Base-by-base conservation (phyloP, 495 filamentous ascomycete genomes). In the Penicillium coprophilum region DNA sequence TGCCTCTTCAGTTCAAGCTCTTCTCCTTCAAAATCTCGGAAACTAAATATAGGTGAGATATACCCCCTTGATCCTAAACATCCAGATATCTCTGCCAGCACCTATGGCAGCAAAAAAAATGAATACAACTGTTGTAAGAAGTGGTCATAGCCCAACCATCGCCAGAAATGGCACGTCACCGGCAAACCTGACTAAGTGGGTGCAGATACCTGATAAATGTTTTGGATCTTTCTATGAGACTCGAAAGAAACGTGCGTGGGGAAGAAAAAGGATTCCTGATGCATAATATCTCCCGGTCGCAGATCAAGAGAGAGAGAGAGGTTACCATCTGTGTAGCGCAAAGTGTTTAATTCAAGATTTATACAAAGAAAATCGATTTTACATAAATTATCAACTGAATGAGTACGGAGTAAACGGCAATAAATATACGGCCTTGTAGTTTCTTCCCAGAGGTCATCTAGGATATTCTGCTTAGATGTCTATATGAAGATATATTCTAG, bases 91-190 rank as follows among this genome's bases (percentile, higher is more conserved):
- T 62, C 64, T 36, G 38, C 30, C 20, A 50, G 50, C 17, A 63
- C 65, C 63, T 65, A 71, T 38, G 68, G 68, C 24, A n/a, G n/a
- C n/a, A n/a, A n/a, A 63, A 71, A 13, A 71, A 49, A 56, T 66
- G 68, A 10, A 58, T 45, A 39, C 44, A 41, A 19, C 41, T 47
- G n/a, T 68, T 68, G 48, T 67, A 65, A 24, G 58, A 50, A 4
- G 61, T 55, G 15, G 59, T 62, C 41, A 55, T 53, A 38, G 53
- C 38, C 65, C 65, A 68, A 41, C 61, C 56, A 30, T 52, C 15
- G 11, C 47, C 53, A 58, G 58, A 48, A 57, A 66, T 59, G 15
- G 58, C 31, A 20, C 32, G 41, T 59, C 63, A 69, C 63, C 66
- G 69, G 21, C 44, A 12, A 11, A 39, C 34, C 41, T 71, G 7